A percentile compares a stretch with the other conserved stretches of the same genome.
Conservation (phyloP, 345 rosid genomes). For the Rhodamnia argentea region DNA sequence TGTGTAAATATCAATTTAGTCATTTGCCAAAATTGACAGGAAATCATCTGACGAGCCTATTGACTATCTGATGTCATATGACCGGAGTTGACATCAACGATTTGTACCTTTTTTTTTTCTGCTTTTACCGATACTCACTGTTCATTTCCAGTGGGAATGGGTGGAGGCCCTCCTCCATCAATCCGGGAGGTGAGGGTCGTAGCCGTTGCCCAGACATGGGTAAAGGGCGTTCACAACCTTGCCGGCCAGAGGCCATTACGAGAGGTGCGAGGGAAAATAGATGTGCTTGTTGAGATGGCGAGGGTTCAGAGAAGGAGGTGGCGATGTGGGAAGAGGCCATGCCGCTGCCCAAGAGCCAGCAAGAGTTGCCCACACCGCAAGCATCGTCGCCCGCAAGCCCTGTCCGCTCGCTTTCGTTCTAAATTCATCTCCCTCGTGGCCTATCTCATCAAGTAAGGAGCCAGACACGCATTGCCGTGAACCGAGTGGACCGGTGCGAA, state of each 20-base stretch:
- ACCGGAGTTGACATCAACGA: rapidly evolving
- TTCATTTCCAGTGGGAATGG: not conserved
- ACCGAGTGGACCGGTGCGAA: not conserved
- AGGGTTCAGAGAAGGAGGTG: not conserved
- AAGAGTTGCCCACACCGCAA: too few species aligned
- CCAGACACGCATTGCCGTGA: not conserved
- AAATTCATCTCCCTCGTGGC: too few species aligned
- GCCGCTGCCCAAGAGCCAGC: too few species aligned
- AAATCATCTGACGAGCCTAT: rapidly evolving
- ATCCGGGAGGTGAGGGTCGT: not conserved
- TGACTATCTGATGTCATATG: rapidly evolving
- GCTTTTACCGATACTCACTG: rapidly evolving
- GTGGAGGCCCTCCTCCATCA: not conserved
- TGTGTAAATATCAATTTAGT: not conserved
- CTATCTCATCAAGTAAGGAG: too few species aligned
- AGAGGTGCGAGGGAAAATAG: too few species aligned
- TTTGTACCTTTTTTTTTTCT: not conserved
- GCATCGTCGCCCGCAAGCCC: too few species aligned
- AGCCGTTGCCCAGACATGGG: too few species aligned
- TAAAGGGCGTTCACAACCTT: too few species aligned
- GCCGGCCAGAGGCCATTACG: too few species aligned
- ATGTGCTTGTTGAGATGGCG: too few species aligned
- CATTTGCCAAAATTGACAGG: not conserved
- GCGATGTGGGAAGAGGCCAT: too few species aligned
- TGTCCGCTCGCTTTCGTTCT: too few species aligned